A percentile compares a stretch with the other conserved stretches of the same genome.
Conservation (phyloP, 148 eudicot species). For the Persicaria tinctoria region DNA sequence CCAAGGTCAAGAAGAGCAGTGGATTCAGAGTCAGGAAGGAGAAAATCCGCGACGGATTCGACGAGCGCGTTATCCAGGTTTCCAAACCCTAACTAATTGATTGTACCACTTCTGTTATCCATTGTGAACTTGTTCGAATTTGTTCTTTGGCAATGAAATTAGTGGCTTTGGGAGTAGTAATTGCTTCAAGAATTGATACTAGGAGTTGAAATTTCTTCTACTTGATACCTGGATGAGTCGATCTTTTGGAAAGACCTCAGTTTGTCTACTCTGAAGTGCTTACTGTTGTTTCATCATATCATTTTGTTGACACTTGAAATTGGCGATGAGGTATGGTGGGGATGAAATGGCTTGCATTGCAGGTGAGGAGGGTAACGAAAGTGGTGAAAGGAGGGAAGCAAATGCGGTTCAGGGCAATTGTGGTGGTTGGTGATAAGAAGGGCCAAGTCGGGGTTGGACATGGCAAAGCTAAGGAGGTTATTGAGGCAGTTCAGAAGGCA, state of each 20-base stretch:
- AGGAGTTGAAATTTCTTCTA: not conserved
- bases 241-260: not conserved
- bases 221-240: not conserved
- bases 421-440: conserved; percentile 86
- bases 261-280: not conserved
- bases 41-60: conserved; percentile 77
- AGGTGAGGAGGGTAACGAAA: conserved; percentile 95
- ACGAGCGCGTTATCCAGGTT: conserved; percentile 58
- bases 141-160: not conserved
- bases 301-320: conserved; percentile 1
- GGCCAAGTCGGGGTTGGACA: conserved; percentile 90
- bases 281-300: not conserved
- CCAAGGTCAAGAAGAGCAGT: conserved; percentile 49
- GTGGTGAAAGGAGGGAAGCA: conserved; percentile 96
- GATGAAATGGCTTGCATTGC: conserved; percentile 9
- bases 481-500: conserved; percentile 72
- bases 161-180: not conserved
- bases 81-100: conserved; percentile 1
- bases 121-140: not conserved
- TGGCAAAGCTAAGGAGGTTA: conserved; percentile 83
- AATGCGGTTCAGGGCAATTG: conserved; percentile 76
- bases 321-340: conserved; percentile 11
- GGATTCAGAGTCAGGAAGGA: conserved; percentile 63
- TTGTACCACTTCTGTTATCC: not conserved
- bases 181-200: not conserved